Conservation (phyloP, 2,329 filamentous ascomycete species). For the Aureobasidium zeae region DNA sequence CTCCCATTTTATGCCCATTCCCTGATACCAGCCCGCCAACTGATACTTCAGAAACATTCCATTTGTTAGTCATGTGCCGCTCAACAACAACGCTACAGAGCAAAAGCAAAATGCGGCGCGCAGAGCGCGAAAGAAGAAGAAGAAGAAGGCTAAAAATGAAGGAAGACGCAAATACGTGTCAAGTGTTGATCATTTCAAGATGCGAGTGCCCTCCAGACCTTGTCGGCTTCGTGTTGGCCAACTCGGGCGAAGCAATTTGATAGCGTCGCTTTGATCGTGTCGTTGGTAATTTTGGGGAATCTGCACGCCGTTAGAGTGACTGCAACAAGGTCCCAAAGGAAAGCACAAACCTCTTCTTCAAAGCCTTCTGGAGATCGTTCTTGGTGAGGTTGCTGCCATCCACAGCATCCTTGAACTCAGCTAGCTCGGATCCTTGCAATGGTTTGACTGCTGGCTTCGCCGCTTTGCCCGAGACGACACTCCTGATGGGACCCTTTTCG, state of each 20-base stretch:
- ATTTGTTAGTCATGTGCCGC: neutral
- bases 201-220: conserved; percentile 45
- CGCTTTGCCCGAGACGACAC: conserved; percentile 24
- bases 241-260: conserved; percentile 55
- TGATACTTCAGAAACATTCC: neutral
- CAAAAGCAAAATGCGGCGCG: neutral
- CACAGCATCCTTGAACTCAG: conserved; percentile 61
- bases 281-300: conserved; percentile 61
- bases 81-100: neutral
- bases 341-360: conserved; percentile 55
- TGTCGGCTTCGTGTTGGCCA: conserved; percentile 53
- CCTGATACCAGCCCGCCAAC: conserved; percentile 7
- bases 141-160: neutral
- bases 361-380: conserved; percentile 60
- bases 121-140: neutral
- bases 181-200: neutral
- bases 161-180: neutral
- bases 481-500: conserved; percentile 28
- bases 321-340: too few species aligned
- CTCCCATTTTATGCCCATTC: too few species aligned
- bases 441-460: conserved; percentile 33
- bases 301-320: conserved; percentile 29
- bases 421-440: conserved; percentile 52
- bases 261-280: conserved; percentile 62
- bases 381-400: conserved; percentile 64